Conservation (phyloP, 2,329 filamentous ascomycete species). For the Fusarium sp. region DNA sequence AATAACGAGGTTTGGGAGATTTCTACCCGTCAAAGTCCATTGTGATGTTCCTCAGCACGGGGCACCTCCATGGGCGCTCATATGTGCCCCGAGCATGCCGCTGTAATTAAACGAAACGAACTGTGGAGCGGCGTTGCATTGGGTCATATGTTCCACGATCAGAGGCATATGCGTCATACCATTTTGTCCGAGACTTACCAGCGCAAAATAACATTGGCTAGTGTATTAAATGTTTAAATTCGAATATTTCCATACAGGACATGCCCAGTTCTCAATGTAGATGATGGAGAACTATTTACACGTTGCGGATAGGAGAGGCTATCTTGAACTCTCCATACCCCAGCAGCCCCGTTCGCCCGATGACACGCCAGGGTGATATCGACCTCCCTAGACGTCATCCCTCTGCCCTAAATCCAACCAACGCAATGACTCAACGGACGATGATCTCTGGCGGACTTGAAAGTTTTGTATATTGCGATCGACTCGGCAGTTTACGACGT, state of each 20-base stretch:
- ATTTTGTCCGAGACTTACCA: neutral
- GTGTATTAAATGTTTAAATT: neutral
- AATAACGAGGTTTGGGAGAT: neutral
- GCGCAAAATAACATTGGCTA: neutral
- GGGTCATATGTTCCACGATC: neutral
- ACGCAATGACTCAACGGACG: neutral
- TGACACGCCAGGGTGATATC: constrained; percentile 1
- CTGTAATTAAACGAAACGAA: neutral
- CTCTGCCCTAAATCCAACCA: neutral
- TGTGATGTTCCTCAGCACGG: neutral
- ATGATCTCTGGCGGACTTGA: constrained; percentile 4
- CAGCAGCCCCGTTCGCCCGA: neutral
- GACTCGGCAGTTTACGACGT: constrained; percentile 14
- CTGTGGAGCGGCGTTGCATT: constrained; percentile 14
- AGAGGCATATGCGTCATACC: neutral
- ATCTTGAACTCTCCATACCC: neutral
- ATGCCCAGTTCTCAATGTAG: neutral
- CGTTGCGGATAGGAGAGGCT: neutral
- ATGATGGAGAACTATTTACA: neutral
- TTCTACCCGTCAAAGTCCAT: neutral
- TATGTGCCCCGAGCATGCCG: constrained; percentile 6
- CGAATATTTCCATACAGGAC: neutral
- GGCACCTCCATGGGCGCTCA: constrained; percentile 1
- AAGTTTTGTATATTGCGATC: constrained; percentile 16
- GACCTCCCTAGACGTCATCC: neutral